A percentile compares a stretch with the other conserved stretches of the same genome.
These are phyloP conservation scores for Leccinum glutinopallens DNA, from an alignment of 1,284 basidiomycete genomes.

Conservation along the genomic window DNA sequence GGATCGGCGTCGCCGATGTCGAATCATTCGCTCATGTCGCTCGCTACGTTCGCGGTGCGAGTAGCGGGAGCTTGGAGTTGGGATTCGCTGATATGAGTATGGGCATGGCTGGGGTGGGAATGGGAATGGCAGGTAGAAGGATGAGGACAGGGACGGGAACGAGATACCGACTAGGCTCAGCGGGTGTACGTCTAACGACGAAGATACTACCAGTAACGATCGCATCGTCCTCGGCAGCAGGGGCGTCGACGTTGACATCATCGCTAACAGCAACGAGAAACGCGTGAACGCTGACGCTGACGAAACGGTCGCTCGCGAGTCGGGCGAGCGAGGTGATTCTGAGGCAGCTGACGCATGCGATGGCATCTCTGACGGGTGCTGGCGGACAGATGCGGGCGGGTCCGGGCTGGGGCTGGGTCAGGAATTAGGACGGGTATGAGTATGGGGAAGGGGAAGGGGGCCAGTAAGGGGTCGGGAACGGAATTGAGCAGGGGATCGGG, in stretches of 20 bases:
- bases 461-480: too few species aligned
- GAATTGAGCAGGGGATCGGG: too few species aligned
- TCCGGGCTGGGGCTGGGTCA: background rate
- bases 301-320: conserved; percentile 26
- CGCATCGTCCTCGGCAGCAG: background rate
- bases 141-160: background rate
- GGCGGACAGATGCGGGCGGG: too few species aligned
- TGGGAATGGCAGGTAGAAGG: background rate
- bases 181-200: conserved; percentile 27
- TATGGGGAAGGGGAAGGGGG: too few species aligned
- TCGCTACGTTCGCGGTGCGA: conserved; percentile 8
- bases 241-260: background rate
- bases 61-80: background rate
- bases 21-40: background rate
- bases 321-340: conserved; percentile 32
- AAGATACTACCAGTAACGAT: background rate
- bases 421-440: background rate
- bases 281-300: background rate
- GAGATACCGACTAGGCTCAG: conserved; percentile 24
- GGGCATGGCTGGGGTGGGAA: background rate
- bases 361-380: background rate
- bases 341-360: conserved; percentile 25
- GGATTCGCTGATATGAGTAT: background rate
- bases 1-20: conserved; percentile 15
- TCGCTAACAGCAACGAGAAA: background rate